Evolutionary conservation across 345 rosid genomes (phyloP), one percentile per base, ranked within the genome.

Genomic region (Lumnitzera racemosa): DNA sequence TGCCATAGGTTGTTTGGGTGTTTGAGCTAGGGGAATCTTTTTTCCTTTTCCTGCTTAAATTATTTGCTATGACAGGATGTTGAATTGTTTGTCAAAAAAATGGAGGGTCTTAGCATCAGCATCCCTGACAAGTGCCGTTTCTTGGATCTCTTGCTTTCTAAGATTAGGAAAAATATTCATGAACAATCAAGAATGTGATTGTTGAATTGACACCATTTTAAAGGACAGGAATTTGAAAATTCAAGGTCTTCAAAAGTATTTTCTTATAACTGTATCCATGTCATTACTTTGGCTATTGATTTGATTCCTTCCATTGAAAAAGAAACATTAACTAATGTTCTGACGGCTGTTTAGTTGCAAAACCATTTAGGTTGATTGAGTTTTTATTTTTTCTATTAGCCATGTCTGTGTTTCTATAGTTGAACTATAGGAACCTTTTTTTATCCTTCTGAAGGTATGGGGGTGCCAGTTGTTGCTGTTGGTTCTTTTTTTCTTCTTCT

Each of bases 201-300:
- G 68, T 72, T 65, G 96, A 85, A 71, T 73, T 92, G 68, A 76
- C 68, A 63, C 71, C 70, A 77, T 89, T 70, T 51, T 82, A 64
- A 76, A 66, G 56, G 96, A 82, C 53, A 89, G 94, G 62, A 59
- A 80, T 67, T 69, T 89, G 79, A 78, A 76, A 74, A 77, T 89
- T 79, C 81, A 78, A 82, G 96, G 96, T 91, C 62, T 74, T 61
- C 56, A 64, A 52, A 9, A 12, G 8, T 50, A 13, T 60, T n/a
- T 46, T 59, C 15, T 61, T 61, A 17, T 46, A 54, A 16, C 41
- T 59, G 27, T 46, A n/a, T 56, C 47, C 16, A 25, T 61, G 36
- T 49, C 15, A 52, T 20, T 59, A 15, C 49, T 20, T 29, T 59
- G 24, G 43, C 43, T 36, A 36, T 36, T 58, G 17, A 46, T 46